Evolutionary conservation across 2,329 filamentous ascomycete genomes (phyloP).

Genomic region (Raffaelea arxii): DNA sequence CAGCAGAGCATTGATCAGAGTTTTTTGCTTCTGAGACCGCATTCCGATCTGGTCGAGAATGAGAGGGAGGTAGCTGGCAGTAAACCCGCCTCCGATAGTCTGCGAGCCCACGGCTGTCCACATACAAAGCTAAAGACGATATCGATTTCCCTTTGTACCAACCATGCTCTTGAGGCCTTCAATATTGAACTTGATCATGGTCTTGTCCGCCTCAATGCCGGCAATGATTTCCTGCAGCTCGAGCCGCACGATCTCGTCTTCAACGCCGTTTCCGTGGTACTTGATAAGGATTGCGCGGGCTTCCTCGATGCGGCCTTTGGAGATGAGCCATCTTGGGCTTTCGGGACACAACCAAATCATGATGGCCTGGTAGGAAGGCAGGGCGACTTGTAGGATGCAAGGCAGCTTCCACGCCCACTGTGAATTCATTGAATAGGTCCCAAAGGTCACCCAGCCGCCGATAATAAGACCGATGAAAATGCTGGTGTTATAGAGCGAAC

Average conservation of each 20-base stretch:
- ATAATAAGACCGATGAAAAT: constrained; percentile 2
- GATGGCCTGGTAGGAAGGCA: constrained; percentile 11
- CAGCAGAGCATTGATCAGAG: constrained; percentile 1
- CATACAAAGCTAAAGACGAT: constrained; percentile 11
- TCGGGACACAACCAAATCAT: constrained; percentile 15
- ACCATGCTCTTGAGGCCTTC: constrained; percentile 6
- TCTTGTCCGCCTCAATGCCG: constrained; percentile 9
- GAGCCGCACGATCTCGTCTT: constrained; percentile 6
- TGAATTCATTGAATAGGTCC: constrained; percentile 7
- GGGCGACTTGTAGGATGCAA: constrained; percentile 9
- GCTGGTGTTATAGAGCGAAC: constrained; percentile 12
- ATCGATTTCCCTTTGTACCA: constrained; percentile 11
- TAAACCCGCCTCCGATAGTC: constrained; percentile 9
- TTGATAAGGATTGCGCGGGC: constrained; percentile 9
- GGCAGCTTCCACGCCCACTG: constrained; percentile 13
- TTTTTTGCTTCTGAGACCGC: not conserved
- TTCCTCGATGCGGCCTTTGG: constrained; percentile 9
- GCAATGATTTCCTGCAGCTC: constrained; percentile 11
- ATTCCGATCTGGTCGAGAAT: constrained; percentile 6
- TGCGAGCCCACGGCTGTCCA: constrained; percentile 10
- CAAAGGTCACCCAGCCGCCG: constrained; percentile 15
- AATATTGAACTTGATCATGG: constrained; percentile 10
- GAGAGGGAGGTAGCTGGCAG: constrained; percentile 6
- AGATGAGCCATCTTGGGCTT: constrained; percentile 18
- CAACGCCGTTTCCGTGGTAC: constrained; percentile 10